Conservation (phyloP, 2,329 filamentous ascomycete genomes). For the Mariannaea sp. region DNA sequence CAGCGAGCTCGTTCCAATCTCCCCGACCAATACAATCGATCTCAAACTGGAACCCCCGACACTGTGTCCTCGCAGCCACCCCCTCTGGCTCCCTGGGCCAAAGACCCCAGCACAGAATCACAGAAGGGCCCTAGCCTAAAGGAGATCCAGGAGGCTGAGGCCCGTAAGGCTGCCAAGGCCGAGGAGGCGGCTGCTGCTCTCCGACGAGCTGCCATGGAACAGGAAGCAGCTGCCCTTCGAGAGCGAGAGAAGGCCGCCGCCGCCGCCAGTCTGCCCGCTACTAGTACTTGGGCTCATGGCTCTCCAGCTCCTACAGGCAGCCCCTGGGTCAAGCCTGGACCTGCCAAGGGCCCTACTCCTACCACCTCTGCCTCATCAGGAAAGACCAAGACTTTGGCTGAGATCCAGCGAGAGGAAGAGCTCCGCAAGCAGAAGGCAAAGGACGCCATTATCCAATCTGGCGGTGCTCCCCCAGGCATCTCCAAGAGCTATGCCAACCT, state of each 20-base stretch:
- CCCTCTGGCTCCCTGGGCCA: constrained; percentile 92
- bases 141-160: constrained; percentile 96
- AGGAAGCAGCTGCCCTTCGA: constrained; percentile 67
- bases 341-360: constrained; percentile 46
- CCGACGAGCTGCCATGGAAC: constrained; percentile 78
- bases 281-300: constrained; percentile 85
- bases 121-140: constrained; percentile 89
- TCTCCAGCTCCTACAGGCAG: constrained; percentile 70
- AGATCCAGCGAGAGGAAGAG: constrained; percentile 97
- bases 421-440: constrained; percentile 71
- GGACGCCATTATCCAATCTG: constrained; percentile 55
- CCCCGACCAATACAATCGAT: constrained; percentile 73
- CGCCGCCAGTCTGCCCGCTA: constrained; percentile 69
- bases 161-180: constrained; percentile 85
- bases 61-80: constrained; percentile 58
- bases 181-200: constrained; percentile 81
- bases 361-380: constrained; percentile 34
- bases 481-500: constrained; percentile 95
- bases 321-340: constrained; percentile 70
- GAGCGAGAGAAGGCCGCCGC: constrained; percentile 64
- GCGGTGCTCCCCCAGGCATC: constrained; percentile 51
- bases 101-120: constrained; percentile 71
- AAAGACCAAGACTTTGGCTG: constrained; percentile 87
- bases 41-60: constrained; percentile 78
- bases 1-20: constrained; percentile 84